These are phyloP conservation scores for Arxiozyma heterogenica DNA, from an alignment of 1,139 yeast genomes.

Conservation along the genomic window DNA sequence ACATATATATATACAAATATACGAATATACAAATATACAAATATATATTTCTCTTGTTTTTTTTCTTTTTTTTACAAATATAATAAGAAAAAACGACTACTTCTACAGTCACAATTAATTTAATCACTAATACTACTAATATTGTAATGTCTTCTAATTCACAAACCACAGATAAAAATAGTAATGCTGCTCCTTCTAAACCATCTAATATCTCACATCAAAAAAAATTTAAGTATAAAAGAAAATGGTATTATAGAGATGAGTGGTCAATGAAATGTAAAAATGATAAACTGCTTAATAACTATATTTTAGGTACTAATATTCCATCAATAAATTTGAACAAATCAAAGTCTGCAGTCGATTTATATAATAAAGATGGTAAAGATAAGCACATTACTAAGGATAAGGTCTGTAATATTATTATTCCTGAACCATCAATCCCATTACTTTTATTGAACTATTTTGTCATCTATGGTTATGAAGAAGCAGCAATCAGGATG, in stretches of 20 bases:
- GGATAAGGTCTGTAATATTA: neutral
- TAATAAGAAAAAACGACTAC: no score
- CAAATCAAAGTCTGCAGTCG: no score
- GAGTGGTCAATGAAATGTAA: conserved; percentile 1
- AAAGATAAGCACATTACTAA: neutral
- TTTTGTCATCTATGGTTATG: conserved; percentile 27
- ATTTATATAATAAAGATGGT: no score
- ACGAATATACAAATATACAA: no score
- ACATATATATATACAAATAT: no score
- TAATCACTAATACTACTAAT: no score
- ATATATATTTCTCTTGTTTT: no score
- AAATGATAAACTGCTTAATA: neutral
- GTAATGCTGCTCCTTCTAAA: neutral
- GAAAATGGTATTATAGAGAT: conserved; percentile 1
- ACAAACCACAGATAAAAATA: neutral
- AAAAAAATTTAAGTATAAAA: neutral
- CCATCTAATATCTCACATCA: neutral
- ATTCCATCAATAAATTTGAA: no score
- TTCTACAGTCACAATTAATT: neutral
- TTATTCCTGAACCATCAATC: neutral
- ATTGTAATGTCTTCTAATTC: neutral
- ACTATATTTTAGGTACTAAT: neutral
- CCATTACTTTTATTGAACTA: conserved; percentile 22
- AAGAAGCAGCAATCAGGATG: conserved; percentile 26
- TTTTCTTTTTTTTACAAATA: no score